Percentiles rank a stretch among this genome's conserved stretches.
phyloP scores from a whole-genome alignment of 805 yeast genomes.

The Ogataea angusta region DNA sequence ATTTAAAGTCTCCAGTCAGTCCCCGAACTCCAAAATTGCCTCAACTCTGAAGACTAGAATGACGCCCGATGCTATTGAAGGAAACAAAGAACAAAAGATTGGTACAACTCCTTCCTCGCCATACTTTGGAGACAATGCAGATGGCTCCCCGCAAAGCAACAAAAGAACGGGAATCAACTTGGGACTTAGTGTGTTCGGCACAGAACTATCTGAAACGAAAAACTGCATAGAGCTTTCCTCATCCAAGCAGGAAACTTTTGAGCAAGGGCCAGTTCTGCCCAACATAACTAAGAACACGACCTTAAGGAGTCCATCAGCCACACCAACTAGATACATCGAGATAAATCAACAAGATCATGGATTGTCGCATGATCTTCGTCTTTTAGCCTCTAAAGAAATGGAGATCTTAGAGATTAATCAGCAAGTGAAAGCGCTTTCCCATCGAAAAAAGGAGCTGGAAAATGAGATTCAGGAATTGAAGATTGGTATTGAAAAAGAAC shows the following conservation, averaged over 20 bases:
- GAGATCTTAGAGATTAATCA: constrained; percentile 62
- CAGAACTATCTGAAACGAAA: constrained; percentile 2
- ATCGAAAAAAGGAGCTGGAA: constrained; percentile 40
- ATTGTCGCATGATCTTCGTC: constrained; percentile 53
- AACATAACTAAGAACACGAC: not conserved
- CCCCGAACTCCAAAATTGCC: too few relatives aligned
- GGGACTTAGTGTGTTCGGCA: constrained; percentile 30
- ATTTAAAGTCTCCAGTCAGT: too few relatives aligned
- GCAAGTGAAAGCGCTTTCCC: constrained; percentile 42
- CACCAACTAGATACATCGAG: not conserved
- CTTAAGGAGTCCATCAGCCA: not conserved
- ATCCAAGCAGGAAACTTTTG: not conserved
- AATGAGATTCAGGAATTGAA: constrained; percentile 51
- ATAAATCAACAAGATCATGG: constrained; percentile 1
- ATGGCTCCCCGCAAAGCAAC: not conserved
- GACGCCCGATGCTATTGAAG: too few relatives aligned
- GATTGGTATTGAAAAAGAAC: constrained; percentile 42
- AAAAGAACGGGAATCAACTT: constrained; percentile 30
- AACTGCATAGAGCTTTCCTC: not conserved
- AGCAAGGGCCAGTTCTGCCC: not conserved
- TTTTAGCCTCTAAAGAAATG: constrained; percentile 67
- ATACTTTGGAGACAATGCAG: too few relatives aligned
- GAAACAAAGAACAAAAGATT: too few relatives aligned
- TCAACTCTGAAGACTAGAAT: too few relatives aligned
- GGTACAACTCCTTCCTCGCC: too few relatives aligned